A percentile compares a stretch with the other conserved stretches of the same genome.
Conservation (phyloP, 2,329 filamentous ascomycete genomes). For the Hymenoscyphus albidus region DNA sequence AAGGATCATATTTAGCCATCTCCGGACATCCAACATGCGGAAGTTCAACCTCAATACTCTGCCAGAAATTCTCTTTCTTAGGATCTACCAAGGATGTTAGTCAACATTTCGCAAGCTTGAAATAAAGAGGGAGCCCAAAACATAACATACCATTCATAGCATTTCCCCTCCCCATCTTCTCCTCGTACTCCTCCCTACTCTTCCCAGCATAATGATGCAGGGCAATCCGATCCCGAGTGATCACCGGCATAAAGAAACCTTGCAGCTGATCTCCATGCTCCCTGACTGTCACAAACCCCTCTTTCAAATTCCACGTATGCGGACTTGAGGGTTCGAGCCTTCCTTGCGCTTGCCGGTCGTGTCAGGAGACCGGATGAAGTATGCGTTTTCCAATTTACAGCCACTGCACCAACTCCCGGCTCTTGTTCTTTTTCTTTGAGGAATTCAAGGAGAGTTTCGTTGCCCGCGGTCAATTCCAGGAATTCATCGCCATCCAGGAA, state of each 20-base stretch:
- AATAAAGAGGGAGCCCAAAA: neutral
- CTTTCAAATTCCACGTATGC: slow-evolving; percentile 25
- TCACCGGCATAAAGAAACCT: slow-evolving; percentile 25
- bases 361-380: slow-evolving; percentile 31
- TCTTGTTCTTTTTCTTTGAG: slow-evolving; percentile 28
- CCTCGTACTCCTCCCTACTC: slow-evolving; percentile 34
- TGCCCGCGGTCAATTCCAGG: slow-evolving; percentile 26
- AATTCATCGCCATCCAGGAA: slow-evolving; percentile 36
- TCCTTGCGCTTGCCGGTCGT: slow-evolving; percentile 28
- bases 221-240: slow-evolving; percentile 32
- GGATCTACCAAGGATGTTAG: slow-evolving; percentile 10
- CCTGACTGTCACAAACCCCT: slow-evolving; percentile 26
- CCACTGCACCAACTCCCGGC: slow-evolving; percentile 30
- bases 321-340: slow-evolving; percentile 20
- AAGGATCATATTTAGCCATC: slow-evolving; percentile 30
- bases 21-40: slow-evolving; percentile 28
- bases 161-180: slow-evolving; percentile 31
- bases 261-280: slow-evolving; percentile 27
- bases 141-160: slow-evolving; percentile 23
- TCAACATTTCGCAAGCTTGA: neutral
- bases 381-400: slow-evolving; percentile 36
- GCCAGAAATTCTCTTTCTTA: slow-evolving; percentile 31
- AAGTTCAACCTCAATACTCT: slow-evolving; percentile 27
- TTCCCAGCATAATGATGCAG: slow-evolving; percentile 37
- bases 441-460: slow-evolving; percentile 30